Evolutionary conservation across 768 basidiomycete species (phyloP).

Genomic region (Tylopilus plumbeoviolaceoides): DNA sequence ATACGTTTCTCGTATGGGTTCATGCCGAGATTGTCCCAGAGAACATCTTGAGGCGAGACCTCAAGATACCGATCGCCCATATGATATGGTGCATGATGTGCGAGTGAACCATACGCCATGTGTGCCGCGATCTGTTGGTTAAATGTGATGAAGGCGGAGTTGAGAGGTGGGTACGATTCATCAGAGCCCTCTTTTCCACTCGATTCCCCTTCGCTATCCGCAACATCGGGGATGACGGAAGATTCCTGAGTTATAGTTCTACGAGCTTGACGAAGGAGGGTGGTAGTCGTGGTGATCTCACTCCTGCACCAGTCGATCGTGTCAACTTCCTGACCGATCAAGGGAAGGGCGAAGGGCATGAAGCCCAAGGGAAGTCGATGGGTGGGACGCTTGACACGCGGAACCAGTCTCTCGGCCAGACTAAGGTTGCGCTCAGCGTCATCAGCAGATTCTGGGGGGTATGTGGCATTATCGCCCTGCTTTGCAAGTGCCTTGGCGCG

Average conservation of each 20-base stretch:
- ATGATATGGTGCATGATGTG: slow-evolving; percentile 77
- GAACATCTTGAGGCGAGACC: slow-evolving; percentile 82
- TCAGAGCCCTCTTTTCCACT: slow-evolving; percentile 8
- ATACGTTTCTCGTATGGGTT: slow-evolving; percentile 85
- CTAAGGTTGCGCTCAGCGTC: slow-evolving; percentile 29
- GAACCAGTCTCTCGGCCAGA: slow-evolving; percentile 55
- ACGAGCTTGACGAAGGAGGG: slow-evolving; percentile 50
- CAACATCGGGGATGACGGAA: slow-evolving; percentile 22
- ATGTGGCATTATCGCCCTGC: slow-evolving; percentile 24
- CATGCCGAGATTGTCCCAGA: slow-evolving; percentile 86
- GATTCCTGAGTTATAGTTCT: slow-evolving; percentile 21
- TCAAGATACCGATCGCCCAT: slow-evolving; percentile 80
- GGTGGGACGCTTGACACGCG: slow-evolving; percentile 68
- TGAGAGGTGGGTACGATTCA: slow-evolving; percentile 53
- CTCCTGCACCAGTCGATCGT: slow-evolving; percentile 84
- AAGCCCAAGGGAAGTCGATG: slow-evolving; percentile 61
- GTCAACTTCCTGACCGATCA: slow-evolving; percentile 88
- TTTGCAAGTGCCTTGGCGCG: slow-evolving; percentile 53
- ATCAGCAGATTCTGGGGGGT: slow-evolving; percentile 17
- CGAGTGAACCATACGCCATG: slow-evolving; percentile 69
- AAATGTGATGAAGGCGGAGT: slow-evolving; percentile 86
- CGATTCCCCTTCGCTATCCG: slow-evolving; percentile 8
- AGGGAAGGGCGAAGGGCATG: slow-evolving; percentile 52
- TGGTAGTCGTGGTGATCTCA: slow-evolving; percentile 60
- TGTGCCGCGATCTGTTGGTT: slow-evolving; percentile 92